Evolutionary conservation across 768 basidiomycete species (phyloP).

Genomic region (Boletus rubroflammeus): DNA sequence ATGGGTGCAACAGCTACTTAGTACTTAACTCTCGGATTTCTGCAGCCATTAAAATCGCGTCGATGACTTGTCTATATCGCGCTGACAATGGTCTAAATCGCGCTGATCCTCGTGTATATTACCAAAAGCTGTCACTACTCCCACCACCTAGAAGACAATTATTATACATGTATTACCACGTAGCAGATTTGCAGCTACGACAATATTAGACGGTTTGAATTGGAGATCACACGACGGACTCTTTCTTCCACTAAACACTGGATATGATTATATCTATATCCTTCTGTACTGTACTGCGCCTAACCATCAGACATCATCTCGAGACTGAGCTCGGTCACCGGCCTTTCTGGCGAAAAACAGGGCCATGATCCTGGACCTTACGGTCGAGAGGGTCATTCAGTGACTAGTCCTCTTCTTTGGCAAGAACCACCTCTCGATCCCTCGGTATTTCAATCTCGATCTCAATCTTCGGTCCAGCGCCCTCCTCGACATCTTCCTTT

Average conservation of each 20-base stretch:
- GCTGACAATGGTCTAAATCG: too few relatives aligned
- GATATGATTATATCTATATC: not conserved
- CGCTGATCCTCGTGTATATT: too few relatives aligned
- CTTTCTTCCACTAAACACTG: not conserved
- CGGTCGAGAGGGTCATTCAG: not conserved
- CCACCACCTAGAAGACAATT: too few relatives aligned
- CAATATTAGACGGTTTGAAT: not conserved
- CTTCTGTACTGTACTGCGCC: not conserved
- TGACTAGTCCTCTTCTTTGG: not conserved
- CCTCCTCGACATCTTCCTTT: not conserved
- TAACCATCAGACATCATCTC: not conserved
- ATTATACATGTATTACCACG: not conserved
- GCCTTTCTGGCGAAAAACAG: not conserved
- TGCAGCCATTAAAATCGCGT: too few relatives aligned
- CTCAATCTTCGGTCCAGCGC: constrained; percentile 36
- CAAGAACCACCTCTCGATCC: not conserved
- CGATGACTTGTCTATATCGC: too few relatives aligned
- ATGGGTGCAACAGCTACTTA: too few relatives aligned
- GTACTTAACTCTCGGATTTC: too few relatives aligned
- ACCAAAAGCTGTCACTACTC: too few relatives aligned
- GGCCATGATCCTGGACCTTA: not conserved
- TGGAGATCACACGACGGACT: not conserved
- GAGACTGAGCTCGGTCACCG: not conserved
- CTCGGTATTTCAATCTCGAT: constrained; percentile 33
- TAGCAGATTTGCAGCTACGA: not conserved